Evolutionary conservation across 495 filamentous ascomycete species (phyloP), one percentile per base, ranked within the genome.

Genomic region (Articulospora tetracladia): DNA sequence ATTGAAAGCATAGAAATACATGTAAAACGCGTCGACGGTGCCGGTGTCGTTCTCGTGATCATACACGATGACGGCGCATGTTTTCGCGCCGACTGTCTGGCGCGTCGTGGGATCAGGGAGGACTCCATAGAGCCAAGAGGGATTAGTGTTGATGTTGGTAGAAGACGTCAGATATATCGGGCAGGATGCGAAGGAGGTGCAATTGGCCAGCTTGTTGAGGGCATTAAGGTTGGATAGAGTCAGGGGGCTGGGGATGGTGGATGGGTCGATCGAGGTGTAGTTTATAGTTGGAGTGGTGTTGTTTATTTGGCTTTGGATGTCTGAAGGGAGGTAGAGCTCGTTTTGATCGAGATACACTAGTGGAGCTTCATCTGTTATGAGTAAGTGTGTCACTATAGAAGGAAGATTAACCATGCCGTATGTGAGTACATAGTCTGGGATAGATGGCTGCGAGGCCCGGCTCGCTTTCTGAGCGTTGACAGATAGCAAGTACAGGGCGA

Each of bases 1-100:
- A 66, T 98, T 98, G 77, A 93, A 98, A 66, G 89, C 89, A 80
- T 98, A 98, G 69, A 98, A 98, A 77, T 89, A 98, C 78, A 97
- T 97, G 88, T 92, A 98, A 70, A 97, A 98, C 1, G 92, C 94
- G 70, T 98, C 94, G 23, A 96, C 71, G 30, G 94, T 82, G 47
- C 87, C 90, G 41, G 86, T 25, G 39, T 88, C 79, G 24, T 59
- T 48, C 7, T 57, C 57, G 1, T 64, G 41, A n/a, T 68, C 60
- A 25, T 28, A 49, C 25, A 64, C 54, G 34, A 70, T 66, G 27
- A 70, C 58, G 1, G 54, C 63, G 50, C 58, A 61, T 25, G 55
- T 55, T 3, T 53, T 60, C 2, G 68, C 66, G 8, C 58, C 49
- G 15, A 30, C 46, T 3, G 63, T 66, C 54, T 53, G 53, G 19